These are phyloP conservation scores for Penicillium argentinense DNA, from an alignment of 495 filamentous ascomycete genomes.

Conservation along the genomic window DNA sequence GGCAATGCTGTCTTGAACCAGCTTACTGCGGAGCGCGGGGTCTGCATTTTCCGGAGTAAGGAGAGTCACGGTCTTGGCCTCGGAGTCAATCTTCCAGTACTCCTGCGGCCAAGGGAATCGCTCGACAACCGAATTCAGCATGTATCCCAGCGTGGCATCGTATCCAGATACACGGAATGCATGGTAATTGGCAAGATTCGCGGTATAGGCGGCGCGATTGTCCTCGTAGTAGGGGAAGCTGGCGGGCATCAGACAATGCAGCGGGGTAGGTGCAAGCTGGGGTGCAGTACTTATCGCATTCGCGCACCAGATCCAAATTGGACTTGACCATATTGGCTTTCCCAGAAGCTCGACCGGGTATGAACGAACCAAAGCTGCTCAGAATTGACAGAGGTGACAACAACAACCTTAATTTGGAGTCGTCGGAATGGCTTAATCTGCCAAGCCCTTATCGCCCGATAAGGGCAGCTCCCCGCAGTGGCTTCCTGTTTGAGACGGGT, in stretches of 20 bases:
- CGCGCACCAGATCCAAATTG: conserved; percentile 53
- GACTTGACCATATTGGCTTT: conserved; percentile 43
- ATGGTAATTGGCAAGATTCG: conserved; percentile 52
- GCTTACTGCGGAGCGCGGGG: conserved; percentile 56
- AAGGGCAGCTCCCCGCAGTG: conserved; percentile 21
- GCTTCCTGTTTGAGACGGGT: conserved; percentile 1
- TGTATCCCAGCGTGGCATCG: conserved; percentile 59
- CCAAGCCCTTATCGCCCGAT: conserved; percentile 34
- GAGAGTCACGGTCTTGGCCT: conserved; percentile 48
- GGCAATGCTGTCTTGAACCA: conserved; percentile 57
- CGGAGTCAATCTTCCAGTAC: conserved; percentile 53
- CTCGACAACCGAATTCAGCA: conserved; percentile 56
- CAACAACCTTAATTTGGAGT: too few relatives aligned
- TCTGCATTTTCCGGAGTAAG: conserved; percentile 35
- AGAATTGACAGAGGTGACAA: too few relatives aligned
- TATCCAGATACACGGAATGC: conserved; percentile 53
- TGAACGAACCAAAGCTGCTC: too few relatives aligned
- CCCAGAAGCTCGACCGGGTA: neutral
- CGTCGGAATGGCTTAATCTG: neutral
- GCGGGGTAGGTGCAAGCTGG: neutral
- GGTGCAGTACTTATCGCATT: conserved; percentile 59
- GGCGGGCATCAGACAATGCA: conserved; percentile 7
- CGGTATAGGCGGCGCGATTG: conserved; percentile 49
- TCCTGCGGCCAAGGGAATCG: conserved; percentile 53
- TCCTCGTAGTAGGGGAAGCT: conserved; percentile 70